Percentiles rank a stretch among this genome's conserved stretches.
Conservation (phyloP, 371 early-diverging fungal genomes). For the Apophysomyces variabilis region DNA sequence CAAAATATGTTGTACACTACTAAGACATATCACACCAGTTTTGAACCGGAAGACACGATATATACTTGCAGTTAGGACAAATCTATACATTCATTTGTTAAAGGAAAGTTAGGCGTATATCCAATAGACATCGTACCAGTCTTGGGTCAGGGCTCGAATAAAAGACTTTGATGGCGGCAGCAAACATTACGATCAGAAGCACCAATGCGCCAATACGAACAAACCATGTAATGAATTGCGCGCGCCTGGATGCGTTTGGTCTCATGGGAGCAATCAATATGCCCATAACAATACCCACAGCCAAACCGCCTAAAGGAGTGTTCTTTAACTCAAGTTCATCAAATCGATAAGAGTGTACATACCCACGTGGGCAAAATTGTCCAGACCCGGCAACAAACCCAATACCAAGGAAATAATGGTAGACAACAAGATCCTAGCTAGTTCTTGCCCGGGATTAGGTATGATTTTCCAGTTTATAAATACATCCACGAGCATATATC, state of each 20-base stretch:
- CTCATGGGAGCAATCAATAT: constrained; percentile 51
- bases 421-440: constrained; percentile 68
- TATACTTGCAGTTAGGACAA: constrained; percentile 38
- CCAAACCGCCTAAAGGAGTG: constrained; percentile 68
- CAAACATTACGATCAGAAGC: constrained; percentile 42
- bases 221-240: constrained; percentile 44
- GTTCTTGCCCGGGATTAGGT: constrained; percentile 67
- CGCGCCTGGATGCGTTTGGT: constrained; percentile 30
- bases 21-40: constrained; percentile 36
- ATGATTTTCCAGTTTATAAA: constrained; percentile 80
- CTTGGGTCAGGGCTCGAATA: constrained; percentile 46
- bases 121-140: constrained; percentile 21
- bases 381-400: constrained; percentile 77
- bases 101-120: background rate
- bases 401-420: constrained; percentile 67
- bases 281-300: constrained; percentile 54
- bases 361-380: constrained; percentile 78
- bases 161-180: constrained; percentile 46
- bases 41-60: constrained; percentile 38
- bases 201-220: constrained; percentile 44
- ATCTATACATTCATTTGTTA: constrained; percentile 18
- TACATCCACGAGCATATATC: constrained; percentile 80
- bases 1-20: background rate
- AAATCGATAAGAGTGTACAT: constrained; percentile 34
- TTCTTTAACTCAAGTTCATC: constrained; percentile 23